Evolutionary conservation across 2,329 filamentous ascomycete species (phyloP).

Genomic region (Aschersonia sp.): DNA sequence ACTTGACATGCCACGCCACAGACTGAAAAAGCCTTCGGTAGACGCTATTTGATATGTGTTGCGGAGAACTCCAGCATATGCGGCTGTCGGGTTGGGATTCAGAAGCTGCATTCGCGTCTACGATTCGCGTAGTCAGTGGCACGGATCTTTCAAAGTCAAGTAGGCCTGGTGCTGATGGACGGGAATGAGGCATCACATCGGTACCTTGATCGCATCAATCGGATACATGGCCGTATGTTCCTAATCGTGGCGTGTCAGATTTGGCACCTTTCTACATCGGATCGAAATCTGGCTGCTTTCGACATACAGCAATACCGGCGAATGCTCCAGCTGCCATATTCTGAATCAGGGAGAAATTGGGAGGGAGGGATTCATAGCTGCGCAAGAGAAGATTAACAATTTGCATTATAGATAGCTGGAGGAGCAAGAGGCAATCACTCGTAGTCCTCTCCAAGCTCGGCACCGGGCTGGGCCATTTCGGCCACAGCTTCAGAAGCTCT

Average conservation of each 20-base stretch:
- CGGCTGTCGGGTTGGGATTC: slow-evolving; percentile 63
- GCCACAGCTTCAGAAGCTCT: slow-evolving; percentile 52
- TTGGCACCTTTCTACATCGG: no score
- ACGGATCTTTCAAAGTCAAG: neutral
- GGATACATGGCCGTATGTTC: slow-evolving; percentile 99
- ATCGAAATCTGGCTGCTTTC: neutral
- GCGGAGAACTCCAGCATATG: slow-evolving; percentile 83
- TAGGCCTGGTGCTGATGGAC: no score
- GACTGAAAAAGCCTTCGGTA: slow-evolving; percentile 74
- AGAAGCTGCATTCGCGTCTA: slow-evolving; percentile 97
- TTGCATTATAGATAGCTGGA: neutral
- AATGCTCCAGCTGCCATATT: slow-evolving; percentile 97
- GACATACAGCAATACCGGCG: slow-evolving; percentile 78
- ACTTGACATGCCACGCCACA: slow-evolving; percentile 95
- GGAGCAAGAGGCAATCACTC: slow-evolving; percentile 31
- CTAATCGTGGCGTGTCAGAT: slow-evolving; percentile 26
- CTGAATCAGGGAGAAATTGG: slow-evolving; percentile 83
- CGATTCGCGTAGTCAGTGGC: slow-evolving; percentile 8
- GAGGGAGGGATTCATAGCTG: slow-evolving; percentile 83
- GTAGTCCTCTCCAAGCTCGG: slow-evolving; percentile 49
- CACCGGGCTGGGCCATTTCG: slow-evolving; percentile 55
- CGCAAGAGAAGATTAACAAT: neutral
- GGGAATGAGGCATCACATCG: slow-evolving; percentile 3
- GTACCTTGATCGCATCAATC: slow-evolving; percentile 91
- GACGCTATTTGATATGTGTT: slow-evolving; percentile 85